Percentiles rank a stretch among this genome's conserved stretches.
Evolutionary conservation across 306 rosid species (phyloP).

Genomic region (Benincasa hispida): DNA sequence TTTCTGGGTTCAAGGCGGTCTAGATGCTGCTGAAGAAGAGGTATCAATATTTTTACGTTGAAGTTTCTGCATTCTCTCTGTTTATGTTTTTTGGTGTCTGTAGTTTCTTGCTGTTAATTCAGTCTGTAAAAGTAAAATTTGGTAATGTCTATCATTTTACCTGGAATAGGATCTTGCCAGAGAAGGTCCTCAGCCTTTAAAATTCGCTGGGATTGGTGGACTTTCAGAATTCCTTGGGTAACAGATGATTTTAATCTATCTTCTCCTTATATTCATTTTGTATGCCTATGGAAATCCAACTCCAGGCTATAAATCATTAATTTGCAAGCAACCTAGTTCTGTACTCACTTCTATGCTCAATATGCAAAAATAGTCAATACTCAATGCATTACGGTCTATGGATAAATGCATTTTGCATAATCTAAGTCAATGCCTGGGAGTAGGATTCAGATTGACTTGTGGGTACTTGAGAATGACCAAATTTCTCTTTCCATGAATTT

Average conservation of each 20-base stretch:
- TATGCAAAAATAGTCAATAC: not conserved
- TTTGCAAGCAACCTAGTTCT: not conserved
- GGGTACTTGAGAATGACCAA: not conserved
- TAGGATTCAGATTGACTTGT: not conserved
- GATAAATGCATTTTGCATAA: not conserved
- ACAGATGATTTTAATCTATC: not conserved
- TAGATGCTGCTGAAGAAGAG: slow-evolving; percentile 88
- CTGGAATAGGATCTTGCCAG: slow-evolving; percentile 68
- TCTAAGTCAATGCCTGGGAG: not conserved
- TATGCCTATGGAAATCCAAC: not conserved
- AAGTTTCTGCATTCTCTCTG: slow-evolving; percentile 3
- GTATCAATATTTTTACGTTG: slow-evolving; percentile 15
- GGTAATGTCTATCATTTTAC: slow-evolving; percentile 11
- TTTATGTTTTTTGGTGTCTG: not conserved
- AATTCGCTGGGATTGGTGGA: slow-evolving; percentile 88
- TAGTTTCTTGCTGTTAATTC: slow-evolving; percentile 4
- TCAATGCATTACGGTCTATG: too few species aligned
- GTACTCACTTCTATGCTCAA: not conserved
- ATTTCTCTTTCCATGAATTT: not conserved
- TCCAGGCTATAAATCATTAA: not conserved
- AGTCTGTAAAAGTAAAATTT: slow-evolving; percentile 4
- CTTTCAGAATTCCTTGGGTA: slow-evolving; percentile 88
- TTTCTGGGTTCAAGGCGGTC: slow-evolving; percentile 96
- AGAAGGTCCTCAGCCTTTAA: slow-evolving; percentile 79
- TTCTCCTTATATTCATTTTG: not conserved